A percentile compares a stretch with the other conserved stretches of the same genome.
These are phyloP conservation scores for Elsinoe fawcettii DNA, from an alignment of 2,329 filamentous ascomycete species.

Conservation along the genomic window DNA sequence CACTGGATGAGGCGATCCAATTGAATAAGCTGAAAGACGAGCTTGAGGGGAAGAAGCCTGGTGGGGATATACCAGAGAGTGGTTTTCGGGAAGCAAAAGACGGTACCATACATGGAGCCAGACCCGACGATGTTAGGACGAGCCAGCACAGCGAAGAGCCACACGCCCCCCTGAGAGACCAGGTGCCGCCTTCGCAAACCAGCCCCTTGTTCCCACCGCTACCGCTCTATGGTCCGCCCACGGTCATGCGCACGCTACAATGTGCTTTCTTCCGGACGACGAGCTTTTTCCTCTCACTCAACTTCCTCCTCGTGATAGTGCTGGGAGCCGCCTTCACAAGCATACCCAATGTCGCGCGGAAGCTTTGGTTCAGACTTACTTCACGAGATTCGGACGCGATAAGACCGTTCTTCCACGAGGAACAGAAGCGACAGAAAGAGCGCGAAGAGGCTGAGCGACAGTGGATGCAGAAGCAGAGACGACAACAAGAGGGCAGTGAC, in stretches of 20 bases:
- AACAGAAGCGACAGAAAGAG: conserved; percentile 50
- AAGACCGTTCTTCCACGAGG: conserved; percentile 67
- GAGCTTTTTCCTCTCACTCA: conserved; percentile 68
- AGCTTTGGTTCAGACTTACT: conserved; percentile 47
- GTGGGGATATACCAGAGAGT: conserved; percentile 25
- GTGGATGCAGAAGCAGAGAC: conserved; percentile 48
- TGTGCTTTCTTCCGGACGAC: conserved; percentile 57
- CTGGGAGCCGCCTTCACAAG: conserved; percentile 64
- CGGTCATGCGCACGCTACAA: conserved; percentile 56
- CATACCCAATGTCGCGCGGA: conserved; percentile 46
- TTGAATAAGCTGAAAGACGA: conserved; percentile 57
- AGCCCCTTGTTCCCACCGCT: conserved; percentile 79
- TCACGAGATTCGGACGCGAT: conserved; percentile 52
- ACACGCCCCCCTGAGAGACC: conserved; percentile 34
- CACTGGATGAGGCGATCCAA: conserved; percentile 61
- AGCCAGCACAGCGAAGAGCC: conserved; percentile 40
- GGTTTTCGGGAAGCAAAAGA: conserved; percentile 35
- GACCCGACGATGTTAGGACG: conserved; percentile 30
- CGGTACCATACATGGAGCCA: conserved; percentile 33
- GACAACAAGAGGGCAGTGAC: conserved; percentile 35
- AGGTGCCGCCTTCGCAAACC: conserved; percentile 57
- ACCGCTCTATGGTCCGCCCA: conserved; percentile 71
- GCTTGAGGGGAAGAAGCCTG: conserved; percentile 33
- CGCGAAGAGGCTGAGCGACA: conserved; percentile 51
- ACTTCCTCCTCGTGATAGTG: conserved; percentile 69